Percentiles rank a stretch among this genome's conserved stretches.
Conservation (phyloP, 2,329 filamentous ascomycete genomes). For the Fusarium nygamai region DNA sequence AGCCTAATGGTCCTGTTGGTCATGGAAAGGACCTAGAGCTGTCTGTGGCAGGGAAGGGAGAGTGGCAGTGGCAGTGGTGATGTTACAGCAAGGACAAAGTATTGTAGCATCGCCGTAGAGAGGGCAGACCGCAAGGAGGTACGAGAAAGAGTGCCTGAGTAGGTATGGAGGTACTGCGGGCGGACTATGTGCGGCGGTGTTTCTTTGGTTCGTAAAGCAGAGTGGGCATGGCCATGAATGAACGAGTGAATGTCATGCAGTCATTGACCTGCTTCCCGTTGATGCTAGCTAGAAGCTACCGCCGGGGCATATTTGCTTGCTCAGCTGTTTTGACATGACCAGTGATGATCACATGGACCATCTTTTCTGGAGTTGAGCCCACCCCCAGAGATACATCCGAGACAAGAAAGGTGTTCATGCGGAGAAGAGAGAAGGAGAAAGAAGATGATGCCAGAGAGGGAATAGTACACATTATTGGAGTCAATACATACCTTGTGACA, state of each 20-base stretch:
- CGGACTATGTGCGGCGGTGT: background rate
- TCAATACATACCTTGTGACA: slow-evolving; percentile 16
- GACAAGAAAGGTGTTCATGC: slow-evolving; percentile 24
- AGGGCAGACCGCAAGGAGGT: slow-evolving; percentile 12
- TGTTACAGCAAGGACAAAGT: slow-evolving; percentile 16
- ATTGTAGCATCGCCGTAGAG: slow-evolving; percentile 18
- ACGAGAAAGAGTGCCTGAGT: slow-evolving; percentile 8
- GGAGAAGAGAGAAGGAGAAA: slow-evolving; percentile 3
- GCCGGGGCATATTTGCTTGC: slow-evolving; percentile 29
- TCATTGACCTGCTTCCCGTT: slow-evolving; percentile 31
- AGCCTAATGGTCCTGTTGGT: slow-evolving; percentile 21
- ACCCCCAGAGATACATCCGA: slow-evolving; percentile 32
- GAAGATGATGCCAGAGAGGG: background rate
- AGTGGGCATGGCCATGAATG: slow-evolving; percentile 24
- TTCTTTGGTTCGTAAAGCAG: background rate
- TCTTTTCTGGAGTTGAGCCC: slow-evolving; percentile 33
- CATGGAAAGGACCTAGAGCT: slow-evolving; percentile 38
- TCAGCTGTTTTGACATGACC: slow-evolving; percentile 27
- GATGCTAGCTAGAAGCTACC: slow-evolving; percentile 13
- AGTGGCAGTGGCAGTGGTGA: slow-evolving; percentile 4
- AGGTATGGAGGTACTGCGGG: background rate
- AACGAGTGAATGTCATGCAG: slow-evolving; percentile 39
- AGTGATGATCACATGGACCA: slow-evolving; percentile 39
- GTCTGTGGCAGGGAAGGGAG: slow-evolving; percentile 11
- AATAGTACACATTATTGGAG: background rate